These are phyloP conservation scores for Nephelium lappaceum DNA, from an alignment of 345 rosid genomes.

Conservation along the genomic window DNA sequence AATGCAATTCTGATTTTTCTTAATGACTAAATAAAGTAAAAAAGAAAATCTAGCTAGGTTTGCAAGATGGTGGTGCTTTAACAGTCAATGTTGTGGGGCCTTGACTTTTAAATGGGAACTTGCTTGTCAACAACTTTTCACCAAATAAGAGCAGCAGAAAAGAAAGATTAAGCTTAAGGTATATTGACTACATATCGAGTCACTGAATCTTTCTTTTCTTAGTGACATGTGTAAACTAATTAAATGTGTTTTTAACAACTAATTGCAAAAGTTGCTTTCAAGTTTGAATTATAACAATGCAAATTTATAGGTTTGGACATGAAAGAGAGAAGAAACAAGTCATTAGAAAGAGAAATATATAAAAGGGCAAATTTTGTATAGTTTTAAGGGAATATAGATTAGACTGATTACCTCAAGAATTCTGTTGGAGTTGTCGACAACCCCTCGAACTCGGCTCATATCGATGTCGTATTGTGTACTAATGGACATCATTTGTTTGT, in stretches of 20 bases:
- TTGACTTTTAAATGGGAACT: conserved; percentile 2
- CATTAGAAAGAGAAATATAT: too few relatives aligned
- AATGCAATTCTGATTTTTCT: too few relatives aligned
- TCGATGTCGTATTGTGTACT: conserved; percentile 51
- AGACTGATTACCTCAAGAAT: conserved; percentile 50
- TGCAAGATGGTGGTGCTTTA: conserved; percentile 1
- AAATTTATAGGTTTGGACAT: background rate
- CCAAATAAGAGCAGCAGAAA: background rate
- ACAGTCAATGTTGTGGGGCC: conserved; percentile 21
- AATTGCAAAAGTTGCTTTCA: background rate
- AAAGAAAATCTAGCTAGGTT: too few relatives aligned
- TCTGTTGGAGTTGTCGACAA: conserved; percentile 57
- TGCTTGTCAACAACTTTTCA: conserved; percentile 8
- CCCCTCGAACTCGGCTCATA: conserved; percentile 53
- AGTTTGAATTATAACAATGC: background rate
- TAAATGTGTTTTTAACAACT: too few relatives aligned
- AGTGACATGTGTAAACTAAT: too few relatives aligned
- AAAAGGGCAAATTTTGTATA: too few relatives aligned
- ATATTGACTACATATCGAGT: background rate
- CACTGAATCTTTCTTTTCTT: background rate
- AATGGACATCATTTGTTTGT: conserved; percentile 51
- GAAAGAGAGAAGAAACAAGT: background rate
- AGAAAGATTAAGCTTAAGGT: background rate
- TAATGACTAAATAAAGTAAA: too few relatives aligned
- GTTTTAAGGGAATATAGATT: too few relatives aligned